A percentile compares a stretch with the other conserved stretches of the same genome.
phyloP scores from a whole-genome alignment of 768 basidiomycete genomes.

The Rubroboletus satanas region DNA sequence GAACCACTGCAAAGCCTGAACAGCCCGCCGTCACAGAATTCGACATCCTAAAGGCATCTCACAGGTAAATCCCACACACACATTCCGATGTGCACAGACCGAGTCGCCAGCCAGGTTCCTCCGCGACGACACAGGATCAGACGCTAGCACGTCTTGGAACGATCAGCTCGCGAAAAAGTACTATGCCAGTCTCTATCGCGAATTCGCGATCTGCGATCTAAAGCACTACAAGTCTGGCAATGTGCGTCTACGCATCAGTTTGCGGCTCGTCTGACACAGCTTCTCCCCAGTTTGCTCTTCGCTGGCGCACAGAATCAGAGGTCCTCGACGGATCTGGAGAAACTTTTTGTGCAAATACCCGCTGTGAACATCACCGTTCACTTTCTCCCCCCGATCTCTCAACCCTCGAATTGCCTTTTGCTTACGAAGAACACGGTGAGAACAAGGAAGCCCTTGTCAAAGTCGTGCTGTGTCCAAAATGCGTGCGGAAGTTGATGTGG shows the following conservation, averaged over 20 bases:
- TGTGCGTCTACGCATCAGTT: slow-evolving; percentile 46
- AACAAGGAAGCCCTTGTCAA: slow-evolving; percentile 84
- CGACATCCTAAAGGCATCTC: slow-evolving; percentile 69
- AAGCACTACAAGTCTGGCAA: slow-evolving; percentile 95
- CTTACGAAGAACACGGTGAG: slow-evolving; percentile 76
- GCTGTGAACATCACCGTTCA: slow-evolving; percentile 64
- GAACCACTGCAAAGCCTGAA: neutral
- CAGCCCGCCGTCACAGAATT: slow-evolving; percentile 48
- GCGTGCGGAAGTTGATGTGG: slow-evolving; percentile 83
- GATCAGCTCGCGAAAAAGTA: slow-evolving; percentile 86
- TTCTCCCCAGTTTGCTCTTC: slow-evolving; percentile 66
- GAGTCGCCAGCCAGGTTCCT: slow-evolving; percentile 55
- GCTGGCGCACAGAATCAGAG: slow-evolving; percentile 92
- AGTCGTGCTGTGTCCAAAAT: slow-evolving; percentile 77
- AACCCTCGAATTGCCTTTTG: slow-evolving; percentile 88
- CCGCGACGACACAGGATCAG: slow-evolving; percentile 44
- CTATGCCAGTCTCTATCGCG: slow-evolving; percentile 83
- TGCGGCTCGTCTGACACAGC: neutral
- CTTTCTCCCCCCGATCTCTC: slow-evolving; percentile 40
- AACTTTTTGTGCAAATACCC: slow-evolving; percentile 83
- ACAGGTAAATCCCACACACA: slow-evolving; percentile 44
- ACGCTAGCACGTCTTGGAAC: slow-evolving; percentile 52
- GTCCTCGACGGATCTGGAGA: slow-evolving; percentile 85
- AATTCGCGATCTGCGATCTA: slow-evolving; percentile 88
- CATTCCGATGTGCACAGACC: neutral